Evolutionary conservation across 371 early-diverging fungal species (phyloP).

Genomic region (Dichotomocladium elegans): DNA sequence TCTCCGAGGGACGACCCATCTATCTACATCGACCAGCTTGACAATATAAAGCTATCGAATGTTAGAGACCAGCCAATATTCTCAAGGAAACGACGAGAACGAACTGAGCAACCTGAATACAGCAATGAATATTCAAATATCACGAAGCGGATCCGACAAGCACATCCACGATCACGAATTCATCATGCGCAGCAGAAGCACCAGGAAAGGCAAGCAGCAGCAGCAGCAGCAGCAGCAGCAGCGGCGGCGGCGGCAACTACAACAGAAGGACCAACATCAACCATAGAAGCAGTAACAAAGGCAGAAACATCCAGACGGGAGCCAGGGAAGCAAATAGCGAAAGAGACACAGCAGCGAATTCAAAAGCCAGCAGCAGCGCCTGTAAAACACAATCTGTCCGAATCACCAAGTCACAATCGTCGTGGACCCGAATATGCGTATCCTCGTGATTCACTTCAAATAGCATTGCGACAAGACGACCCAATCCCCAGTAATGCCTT

Average conservation of each 20-base stretch:
- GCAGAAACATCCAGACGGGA: no score
- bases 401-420: no score
- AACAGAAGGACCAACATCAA: background rate
- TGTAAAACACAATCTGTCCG: background rate
- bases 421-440: slow-evolving; percentile 15
- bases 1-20: slow-evolving; percentile 8
- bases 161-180: no score
- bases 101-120: no score
- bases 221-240: no score
- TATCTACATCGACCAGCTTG: slow-evolving; percentile 8
- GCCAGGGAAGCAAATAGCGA: background rate
- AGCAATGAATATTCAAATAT: slow-evolving; percentile 4
- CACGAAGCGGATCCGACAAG: background rate
- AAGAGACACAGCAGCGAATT: background rate
- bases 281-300: no score
- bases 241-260: no score
- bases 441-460: slow-evolving; percentile 13
- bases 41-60: no score
- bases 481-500: slow-evolving; percentile 9
- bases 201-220: no score
- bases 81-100: no score
- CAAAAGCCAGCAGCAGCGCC: background rate
- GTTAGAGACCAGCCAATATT: no score
- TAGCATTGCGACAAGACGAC: slow-evolving; percentile 9
- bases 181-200: no score